These are phyloP conservation scores for Rhynchosporium secalis DNA, from an alignment of 2,329 filamentous ascomycete species.

Conservation along the genomic window DNA sequence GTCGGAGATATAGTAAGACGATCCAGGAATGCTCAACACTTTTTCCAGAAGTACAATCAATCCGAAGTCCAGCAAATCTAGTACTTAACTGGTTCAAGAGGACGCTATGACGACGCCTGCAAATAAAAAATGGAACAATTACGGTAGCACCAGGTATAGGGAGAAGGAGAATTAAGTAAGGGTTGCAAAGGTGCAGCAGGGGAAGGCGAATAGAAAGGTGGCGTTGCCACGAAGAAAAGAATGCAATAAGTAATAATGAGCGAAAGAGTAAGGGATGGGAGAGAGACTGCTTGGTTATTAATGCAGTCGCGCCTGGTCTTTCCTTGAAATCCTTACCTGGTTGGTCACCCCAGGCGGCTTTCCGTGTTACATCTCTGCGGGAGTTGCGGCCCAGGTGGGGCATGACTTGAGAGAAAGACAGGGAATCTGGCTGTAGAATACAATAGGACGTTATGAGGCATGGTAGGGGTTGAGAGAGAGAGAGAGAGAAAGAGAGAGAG, in stretches of 20 bases:
- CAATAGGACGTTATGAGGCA: slow-evolving; percentile 10
- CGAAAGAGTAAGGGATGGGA: slow-evolving; percentile 20
- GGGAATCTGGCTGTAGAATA: slow-evolving; percentile 4
- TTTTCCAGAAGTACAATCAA: slow-evolving; percentile 23
- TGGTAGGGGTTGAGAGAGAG: slow-evolving; percentile 7
- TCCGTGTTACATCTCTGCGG: slow-evolving; percentile 31
- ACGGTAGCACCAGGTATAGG: slow-evolving; percentile 8
- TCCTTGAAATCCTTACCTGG: slow-evolving; percentile 9
- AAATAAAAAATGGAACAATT: slow-evolving; percentile 24
- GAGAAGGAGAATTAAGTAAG: slow-evolving; percentile 18
- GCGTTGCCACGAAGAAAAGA: slow-evolving; percentile 20
- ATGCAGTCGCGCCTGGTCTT: slow-evolving; percentile 18
- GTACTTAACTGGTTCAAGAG: slow-evolving; percentile 31
- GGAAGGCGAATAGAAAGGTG: slow-evolving; percentile 16
- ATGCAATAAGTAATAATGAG: slow-evolving; percentile 29
- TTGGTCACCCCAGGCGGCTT: slow-evolving; percentile 19
- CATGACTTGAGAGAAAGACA: slow-evolving; percentile 16
- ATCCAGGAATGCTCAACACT: slow-evolving; percentile 14
- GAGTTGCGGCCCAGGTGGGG: slow-evolving; percentile 21
- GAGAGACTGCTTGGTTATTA: slow-evolving; percentile 21
- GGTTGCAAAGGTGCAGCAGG: slow-evolving; percentile 18
- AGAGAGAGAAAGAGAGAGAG: no score
- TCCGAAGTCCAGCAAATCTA: slow-evolving; percentile 25
- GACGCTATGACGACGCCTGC: slow-evolving; percentile 27
- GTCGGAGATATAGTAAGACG: slow-evolving; percentile 15